Conservation (phyloP, 441 rosid genomes). For the Iberis amara region DNA sequence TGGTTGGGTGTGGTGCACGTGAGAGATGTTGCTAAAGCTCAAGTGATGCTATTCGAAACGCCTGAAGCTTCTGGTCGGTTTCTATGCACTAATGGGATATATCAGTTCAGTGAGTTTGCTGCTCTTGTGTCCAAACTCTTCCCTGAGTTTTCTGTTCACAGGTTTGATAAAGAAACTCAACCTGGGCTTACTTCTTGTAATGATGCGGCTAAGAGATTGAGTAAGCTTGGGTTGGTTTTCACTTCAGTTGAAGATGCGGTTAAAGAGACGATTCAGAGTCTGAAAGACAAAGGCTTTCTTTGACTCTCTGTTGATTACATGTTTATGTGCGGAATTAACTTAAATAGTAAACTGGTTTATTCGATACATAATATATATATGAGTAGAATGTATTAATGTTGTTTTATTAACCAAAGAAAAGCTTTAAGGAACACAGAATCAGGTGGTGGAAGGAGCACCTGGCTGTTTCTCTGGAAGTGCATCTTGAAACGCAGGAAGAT, state of each 20-base stretch:
- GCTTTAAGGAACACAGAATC: constrained; percentile 13
- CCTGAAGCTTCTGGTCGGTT: constrained; percentile 67
- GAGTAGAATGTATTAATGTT: no score
- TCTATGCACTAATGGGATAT: constrained; percentile 75
- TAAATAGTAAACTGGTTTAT: no score
- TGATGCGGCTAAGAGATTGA: constrained; percentile 72
- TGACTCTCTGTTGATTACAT: background rate
- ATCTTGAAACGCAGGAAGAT: constrained; percentile 47
- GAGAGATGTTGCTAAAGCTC: constrained; percentile 69
- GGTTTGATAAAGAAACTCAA: constrained; percentile 59
- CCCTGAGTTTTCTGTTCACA: constrained; percentile 62
- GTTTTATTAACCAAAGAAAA: no score
- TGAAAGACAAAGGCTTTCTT: constrained; percentile 55
- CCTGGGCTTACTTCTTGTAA: constrained; percentile 50
- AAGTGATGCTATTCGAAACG: constrained; percentile 52
- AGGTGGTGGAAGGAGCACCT: constrained; percentile 45
- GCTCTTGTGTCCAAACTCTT: constrained; percentile 51
- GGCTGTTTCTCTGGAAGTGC: constrained; percentile 70
- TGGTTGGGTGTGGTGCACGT: constrained; percentile 88
- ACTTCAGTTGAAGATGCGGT: constrained; percentile 61
- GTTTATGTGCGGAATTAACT: no score
- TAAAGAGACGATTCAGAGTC: constrained; percentile 53
- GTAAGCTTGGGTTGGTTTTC: constrained; percentile 54
- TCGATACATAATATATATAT: no score
- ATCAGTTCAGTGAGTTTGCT: constrained; percentile 69